These are phyloP conservation scores for Globisporangium polare DNA, from an alignment of 352 stramenopile species.

Conservation along the genomic window DNA sequence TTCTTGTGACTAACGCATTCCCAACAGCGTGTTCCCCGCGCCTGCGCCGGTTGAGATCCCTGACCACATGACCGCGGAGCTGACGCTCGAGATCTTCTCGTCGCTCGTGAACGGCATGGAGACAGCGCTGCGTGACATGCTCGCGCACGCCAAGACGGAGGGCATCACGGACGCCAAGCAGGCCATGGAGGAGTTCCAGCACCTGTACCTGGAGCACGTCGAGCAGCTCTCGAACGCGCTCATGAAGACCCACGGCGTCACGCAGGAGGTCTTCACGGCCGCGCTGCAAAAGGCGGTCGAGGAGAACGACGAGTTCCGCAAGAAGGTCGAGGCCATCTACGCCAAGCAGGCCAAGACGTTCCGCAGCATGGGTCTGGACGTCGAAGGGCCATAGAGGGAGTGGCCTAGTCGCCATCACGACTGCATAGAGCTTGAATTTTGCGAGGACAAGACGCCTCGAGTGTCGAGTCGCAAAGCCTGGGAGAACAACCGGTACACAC, in stretches of 20 bases:
- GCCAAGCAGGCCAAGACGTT: slow-evolving; percentile 65
- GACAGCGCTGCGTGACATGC: slow-evolving; percentile 73
- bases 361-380: slow-evolving; percentile 60
- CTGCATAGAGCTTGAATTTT: slow-evolving; percentile 16
- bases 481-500: neutral
- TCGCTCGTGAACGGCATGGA: slow-evolving; percentile 73
- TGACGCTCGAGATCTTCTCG: slow-evolving; percentile 60
- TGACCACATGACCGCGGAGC: slow-evolving; percentile 62
- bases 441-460: neutral
- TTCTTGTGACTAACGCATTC: no score
- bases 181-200: slow-evolving; percentile 77
- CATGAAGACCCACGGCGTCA: slow-evolving; percentile 62
- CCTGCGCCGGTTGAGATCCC: slow-evolving; percentile 54
- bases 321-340: slow-evolving; percentile 73
- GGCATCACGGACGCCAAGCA: slow-evolving; percentile 66
- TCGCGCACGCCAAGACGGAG: slow-evolving; percentile 58
- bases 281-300: slow-evolving; percentile 67
- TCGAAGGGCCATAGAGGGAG: slow-evolving; percentile 39
- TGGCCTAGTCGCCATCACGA: neutral
- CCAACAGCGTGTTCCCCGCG: slow-evolving; percentile 54
- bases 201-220: slow-evolving; percentile 69
- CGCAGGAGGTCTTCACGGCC: slow-evolving; percentile 58
- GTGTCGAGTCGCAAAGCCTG: neutral
- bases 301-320: slow-evolving; percentile 58
- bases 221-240: slow-evolving; percentile 61